A percentile compares a stretch with the other conserved stretches of the same genome.
These are phyloP conservation scores for Forsythia suspensa DNA, from an alignment of 257 asterid species.

Conservation along the genomic window DNA sequence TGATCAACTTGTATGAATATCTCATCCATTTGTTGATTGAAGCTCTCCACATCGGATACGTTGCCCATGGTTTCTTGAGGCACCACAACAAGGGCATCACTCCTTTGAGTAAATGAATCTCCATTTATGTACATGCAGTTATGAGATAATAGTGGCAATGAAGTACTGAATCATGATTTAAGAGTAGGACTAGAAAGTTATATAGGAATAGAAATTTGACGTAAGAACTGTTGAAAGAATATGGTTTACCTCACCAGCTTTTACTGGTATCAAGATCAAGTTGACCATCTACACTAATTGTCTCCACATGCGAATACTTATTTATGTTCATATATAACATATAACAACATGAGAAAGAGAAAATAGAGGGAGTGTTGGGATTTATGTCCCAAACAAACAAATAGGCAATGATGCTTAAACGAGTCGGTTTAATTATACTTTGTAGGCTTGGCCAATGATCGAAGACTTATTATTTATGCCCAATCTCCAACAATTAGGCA, in stretches of 20 bases:
- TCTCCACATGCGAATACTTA: not conserved
- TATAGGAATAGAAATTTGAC: not conserved
- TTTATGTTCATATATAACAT: not conserved
- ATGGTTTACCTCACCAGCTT: slow-evolving; percentile 77
- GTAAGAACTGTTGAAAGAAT: not conserved
- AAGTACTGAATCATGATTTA: not conserved
- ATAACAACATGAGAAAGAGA: not conserved
- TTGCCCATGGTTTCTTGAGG: slow-evolving; percentile 19
- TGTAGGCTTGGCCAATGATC: too few species aligned
- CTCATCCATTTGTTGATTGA: slow-evolving; percentile 47
- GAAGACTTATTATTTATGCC: too few species aligned
- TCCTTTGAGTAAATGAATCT: not conserved
- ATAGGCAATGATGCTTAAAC: too few species aligned
- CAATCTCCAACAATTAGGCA: too few species aligned
- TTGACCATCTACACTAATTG: not conserved
- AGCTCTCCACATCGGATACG: slow-evolving; percentile 35
- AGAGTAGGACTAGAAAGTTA: not conserved
- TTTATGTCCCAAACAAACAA: too few species aligned
- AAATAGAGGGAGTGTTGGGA: too few species aligned
- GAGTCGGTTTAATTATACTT: too few species aligned
- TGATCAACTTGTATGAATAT: slow-evolving; percentile 46
- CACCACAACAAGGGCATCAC: slow-evolving; percentile 4
- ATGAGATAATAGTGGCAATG: not conserved
- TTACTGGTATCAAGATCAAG: slow-evolving; percentile 68
- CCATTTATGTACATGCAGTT: not conserved